These are phyloP conservation scores for Thalassiosira livingstoniorum DNA, from an alignment of 352 stramenopile genomes.

Conservation along the genomic window DNA sequence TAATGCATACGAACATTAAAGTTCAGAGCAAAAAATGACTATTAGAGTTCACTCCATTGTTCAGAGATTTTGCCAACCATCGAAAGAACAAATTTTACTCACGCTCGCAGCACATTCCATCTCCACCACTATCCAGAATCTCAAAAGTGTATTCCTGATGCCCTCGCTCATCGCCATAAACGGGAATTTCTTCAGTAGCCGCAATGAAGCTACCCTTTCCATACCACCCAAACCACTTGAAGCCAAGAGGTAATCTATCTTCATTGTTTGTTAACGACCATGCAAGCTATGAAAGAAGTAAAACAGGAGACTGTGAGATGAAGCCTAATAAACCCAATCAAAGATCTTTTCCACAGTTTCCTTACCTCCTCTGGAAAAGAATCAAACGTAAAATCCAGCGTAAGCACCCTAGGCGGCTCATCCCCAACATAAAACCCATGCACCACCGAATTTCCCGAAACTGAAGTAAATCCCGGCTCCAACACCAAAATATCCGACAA, in stretches of 20 bases:
- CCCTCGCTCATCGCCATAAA: conserved; percentile 26
- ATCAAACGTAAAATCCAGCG: conserved; percentile 44
- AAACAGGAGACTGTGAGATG: background rate
- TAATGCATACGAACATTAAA: no score
- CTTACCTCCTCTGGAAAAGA: conserved; percentile 22
- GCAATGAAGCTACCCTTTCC: conserved; percentile 1
- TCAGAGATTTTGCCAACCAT: no score
- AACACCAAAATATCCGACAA: conserved; percentile 27
- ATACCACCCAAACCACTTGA: conserved; percentile 48
- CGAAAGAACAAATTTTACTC: no score
- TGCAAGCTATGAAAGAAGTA: conserved; percentile 13
- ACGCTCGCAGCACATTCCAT: conserved; percentile 37
- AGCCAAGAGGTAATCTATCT: conserved; percentile 37
- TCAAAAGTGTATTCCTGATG: conserved; percentile 36
- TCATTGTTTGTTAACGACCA: conserved; percentile 38
- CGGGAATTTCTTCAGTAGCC: conserved; percentile 35
- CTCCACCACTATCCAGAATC: conserved; percentile 18
- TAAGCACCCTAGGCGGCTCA: conserved; percentile 20
- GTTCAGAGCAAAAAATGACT: no score
- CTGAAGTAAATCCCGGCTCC: conserved; percentile 41
- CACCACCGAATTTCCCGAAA: conserved; percentile 17
- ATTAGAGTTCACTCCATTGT: no score
- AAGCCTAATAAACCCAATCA: background rate
- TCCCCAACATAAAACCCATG: conserved; percentile 53
- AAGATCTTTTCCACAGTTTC: background rate